phyloP scores from a whole-genome alignment of 2,329 filamentous ascomycete genomes.

The Cordyceps tenuipes region DNA sequence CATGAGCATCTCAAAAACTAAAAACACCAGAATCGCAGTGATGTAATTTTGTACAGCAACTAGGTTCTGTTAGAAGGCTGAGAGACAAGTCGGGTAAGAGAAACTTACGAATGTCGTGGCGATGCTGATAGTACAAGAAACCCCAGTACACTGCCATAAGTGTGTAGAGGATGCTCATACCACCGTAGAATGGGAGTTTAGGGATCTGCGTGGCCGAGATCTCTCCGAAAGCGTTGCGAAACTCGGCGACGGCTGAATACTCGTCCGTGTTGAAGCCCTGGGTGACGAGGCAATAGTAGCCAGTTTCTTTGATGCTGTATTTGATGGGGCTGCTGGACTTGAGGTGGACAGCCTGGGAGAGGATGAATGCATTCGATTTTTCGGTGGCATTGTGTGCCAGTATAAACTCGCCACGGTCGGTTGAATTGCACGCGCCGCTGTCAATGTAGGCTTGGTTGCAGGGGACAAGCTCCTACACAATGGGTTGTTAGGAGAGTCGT shows the following conservation, averaged over 20 bases:
- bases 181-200: conserved; percentile 95
- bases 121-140: conserved; percentile 90
- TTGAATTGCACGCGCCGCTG: conserved; percentile 62
- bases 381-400: conserved; percentile 67
- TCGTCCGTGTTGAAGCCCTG: conserved; percentile 58
- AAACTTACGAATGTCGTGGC: conserved; percentile 72
- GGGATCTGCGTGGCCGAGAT: conserved; percentile 91
- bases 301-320: conserved; percentile 80
- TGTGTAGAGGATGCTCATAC: conserved; percentile 86
- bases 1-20: conserved; percentile 94
- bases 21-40: conserved; percentile 88
- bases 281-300: conserved; percentile 91
- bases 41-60: conserved; percentile 98
- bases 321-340: conserved; percentile 66
- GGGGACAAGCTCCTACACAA: conserved; percentile 41
- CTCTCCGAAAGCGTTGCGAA: conserved; percentile 93
- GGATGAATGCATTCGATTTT: conserved; percentile 60
- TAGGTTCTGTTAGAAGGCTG: conserved; percentile 31
- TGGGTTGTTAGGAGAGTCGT: conserved; percentile 20
- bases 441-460: conserved; percentile 67
- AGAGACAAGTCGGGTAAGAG: not conserved
- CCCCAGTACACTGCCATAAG: conserved; percentile 79
- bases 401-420: conserved; percentile 79
- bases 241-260: conserved; percentile 78
- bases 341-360: conserved; percentile 74